Conservation (phyloP, 306 rosid genomes). For the Geum urbanum region DNA sequence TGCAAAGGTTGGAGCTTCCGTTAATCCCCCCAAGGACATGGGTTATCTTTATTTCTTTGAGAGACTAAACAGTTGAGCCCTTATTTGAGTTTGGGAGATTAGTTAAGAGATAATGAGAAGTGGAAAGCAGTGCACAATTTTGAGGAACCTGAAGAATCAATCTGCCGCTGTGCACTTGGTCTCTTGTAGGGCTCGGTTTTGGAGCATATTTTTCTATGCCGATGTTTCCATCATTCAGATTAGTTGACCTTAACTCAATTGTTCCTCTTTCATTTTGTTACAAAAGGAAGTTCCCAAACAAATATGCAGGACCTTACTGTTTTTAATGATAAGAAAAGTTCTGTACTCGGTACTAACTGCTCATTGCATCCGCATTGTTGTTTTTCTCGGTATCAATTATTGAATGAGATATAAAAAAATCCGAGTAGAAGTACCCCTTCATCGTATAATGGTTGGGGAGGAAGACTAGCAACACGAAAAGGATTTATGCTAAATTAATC, state of each 20-base stretch:
- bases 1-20: conserved; percentile 82
- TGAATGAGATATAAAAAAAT: too few relatives aligned
- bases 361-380: not conserved
- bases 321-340: not conserved
- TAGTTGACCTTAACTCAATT: not conserved
- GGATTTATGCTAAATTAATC: too few relatives aligned
- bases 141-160: not conserved
- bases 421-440: too few relatives aligned
- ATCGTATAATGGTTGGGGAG: too few relatives aligned
- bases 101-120: not conserved
- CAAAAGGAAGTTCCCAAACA: not conserved
- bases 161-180: not conserved
- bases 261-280: not conserved
- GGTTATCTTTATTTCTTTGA: conserved; percentile 91
- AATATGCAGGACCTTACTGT: not conserved
- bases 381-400: not conserved
- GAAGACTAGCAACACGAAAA: too few relatives aligned
- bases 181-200: conserved; percentile 3
- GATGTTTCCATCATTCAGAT: conserved; percentile 6
- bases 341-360: not conserved
- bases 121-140: conserved; percentile 7
- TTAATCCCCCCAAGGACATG: conserved; percentile 96
- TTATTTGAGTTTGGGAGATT: not conserved
- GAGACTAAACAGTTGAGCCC: conserved; percentile 43
- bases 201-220: not conserved